Evolutionary conservation across 805 yeast genomes (phyloP).

Genomic region (Pichia occidentalis): DNA sequence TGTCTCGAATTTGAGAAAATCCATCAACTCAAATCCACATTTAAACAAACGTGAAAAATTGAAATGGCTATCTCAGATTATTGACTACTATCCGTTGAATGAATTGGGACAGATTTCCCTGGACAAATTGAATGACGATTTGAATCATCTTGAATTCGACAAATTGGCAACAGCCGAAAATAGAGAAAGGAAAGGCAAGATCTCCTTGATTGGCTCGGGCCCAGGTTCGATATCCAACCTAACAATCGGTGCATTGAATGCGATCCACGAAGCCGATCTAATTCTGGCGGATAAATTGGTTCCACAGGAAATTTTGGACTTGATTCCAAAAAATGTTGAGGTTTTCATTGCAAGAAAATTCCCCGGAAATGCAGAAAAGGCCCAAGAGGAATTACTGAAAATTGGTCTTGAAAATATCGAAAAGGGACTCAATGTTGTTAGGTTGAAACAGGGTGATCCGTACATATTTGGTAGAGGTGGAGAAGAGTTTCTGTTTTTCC

Average conservation of each 20-base stretch:
- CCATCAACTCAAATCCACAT: slow-evolving; percentile 30
- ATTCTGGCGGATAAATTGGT: slow-evolving; percentile 88
- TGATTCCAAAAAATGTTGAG: slow-evolving; percentile 72
- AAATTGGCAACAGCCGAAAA: not conserved
- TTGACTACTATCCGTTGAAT: slow-evolving; percentile 80
- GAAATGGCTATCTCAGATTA: slow-evolving; percentile 83
- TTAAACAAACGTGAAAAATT: slow-evolving; percentile 49
- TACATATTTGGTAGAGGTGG: slow-evolving; percentile 96
- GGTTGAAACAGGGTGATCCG: slow-evolving; percentile 96
- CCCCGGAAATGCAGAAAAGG: slow-evolving; percentile 94
- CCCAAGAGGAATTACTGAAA: slow-evolving; percentile 77
- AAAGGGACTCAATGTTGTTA: slow-evolving; percentile 70
- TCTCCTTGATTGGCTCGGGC: slow-evolving; percentile 88
- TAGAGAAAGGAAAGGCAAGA: slow-evolving; percentile 38
- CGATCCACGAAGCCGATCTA: slow-evolving; percentile 75
- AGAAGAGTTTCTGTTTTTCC: slow-evolving; percentile 74
- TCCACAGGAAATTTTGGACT: slow-evolving; percentile 76
- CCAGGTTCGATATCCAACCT: slow-evolving; percentile 83
- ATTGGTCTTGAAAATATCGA: slow-evolving; percentile 60
- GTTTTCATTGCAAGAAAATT: slow-evolving; percentile 86
- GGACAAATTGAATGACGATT: slow-evolving; percentile 42
- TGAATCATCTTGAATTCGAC: slow-evolving; percentile 10
- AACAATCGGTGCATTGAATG: slow-evolving; percentile 78
- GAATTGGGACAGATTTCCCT: slow-evolving; percentile 55
- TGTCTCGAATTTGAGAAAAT: slow-evolving; percentile 58